phyloP scores from a whole-genome alignment of 2,329 filamentous ascomycete genomes.

The Pseudopithomyces chartarum region DNA sequence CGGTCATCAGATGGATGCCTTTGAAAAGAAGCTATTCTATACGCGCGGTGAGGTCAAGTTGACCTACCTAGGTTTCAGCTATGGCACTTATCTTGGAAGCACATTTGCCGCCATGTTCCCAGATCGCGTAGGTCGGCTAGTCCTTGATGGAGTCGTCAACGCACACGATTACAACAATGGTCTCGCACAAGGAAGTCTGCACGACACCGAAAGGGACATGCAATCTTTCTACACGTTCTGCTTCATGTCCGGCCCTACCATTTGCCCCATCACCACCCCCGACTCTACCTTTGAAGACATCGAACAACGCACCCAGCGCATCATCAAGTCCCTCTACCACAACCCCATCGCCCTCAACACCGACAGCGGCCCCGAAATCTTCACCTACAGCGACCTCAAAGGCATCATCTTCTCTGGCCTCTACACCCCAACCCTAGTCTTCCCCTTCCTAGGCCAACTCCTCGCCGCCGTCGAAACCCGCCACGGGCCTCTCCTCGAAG shows the following conservation, averaged over 20 bases:
- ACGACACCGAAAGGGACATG: conserved; percentile 52
- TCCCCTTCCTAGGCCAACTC: conserved; percentile 41
- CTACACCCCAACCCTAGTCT: conserved; percentile 42
- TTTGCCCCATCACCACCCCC: conserved; percentile 47
- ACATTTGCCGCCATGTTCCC: conserved; percentile 48
- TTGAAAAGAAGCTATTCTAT: conserved; percentile 7
- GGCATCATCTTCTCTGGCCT: conserved; percentile 42
- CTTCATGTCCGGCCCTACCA: conserved; percentile 45
- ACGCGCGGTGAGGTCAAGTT: conserved; percentile 33
- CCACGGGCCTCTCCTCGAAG: conserved; percentile 26
- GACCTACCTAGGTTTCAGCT: conserved; percentile 55
- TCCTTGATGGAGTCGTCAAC: conserved; percentile 55
- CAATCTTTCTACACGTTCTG: conserved; percentile 53
- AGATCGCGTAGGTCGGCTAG: conserved; percentile 38
- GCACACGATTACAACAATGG: conserved; percentile 40
- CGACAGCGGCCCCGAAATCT: conserved; percentile 31
- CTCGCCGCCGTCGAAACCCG: conserved; percentile 42
- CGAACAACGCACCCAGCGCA: conserved; percentile 34
- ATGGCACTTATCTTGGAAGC: conserved; percentile 51
- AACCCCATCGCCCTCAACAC: conserved; percentile 46
- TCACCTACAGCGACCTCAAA: conserved; percentile 50
- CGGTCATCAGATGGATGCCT: not conserved
- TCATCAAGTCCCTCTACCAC: conserved; percentile 46
- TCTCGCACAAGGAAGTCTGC: conserved; percentile 47
- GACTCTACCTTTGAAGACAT: conserved; percentile 42